phyloP scores from a whole-genome alignment of 768 basidiomycete species.

The Pleurotus ostreatus region DNA sequence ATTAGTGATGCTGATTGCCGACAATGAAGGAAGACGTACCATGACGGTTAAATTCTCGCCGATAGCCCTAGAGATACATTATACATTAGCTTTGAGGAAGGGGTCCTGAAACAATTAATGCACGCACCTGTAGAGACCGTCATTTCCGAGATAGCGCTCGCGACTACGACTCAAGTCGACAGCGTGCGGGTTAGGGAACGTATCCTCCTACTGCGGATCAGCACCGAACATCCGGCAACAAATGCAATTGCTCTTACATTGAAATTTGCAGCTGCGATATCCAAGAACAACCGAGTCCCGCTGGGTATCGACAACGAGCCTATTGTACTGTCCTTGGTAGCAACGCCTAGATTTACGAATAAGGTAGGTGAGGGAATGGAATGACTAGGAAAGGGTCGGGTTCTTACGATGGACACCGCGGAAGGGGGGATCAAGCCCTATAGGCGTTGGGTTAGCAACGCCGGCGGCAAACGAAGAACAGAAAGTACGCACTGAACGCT shows the following conservation, averaged over 20 bases:
- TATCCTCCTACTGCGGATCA: constrained; percentile 32
- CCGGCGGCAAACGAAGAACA: not conserved
- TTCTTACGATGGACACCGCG: constrained; percentile 61
- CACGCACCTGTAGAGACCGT: constrained; percentile 40
- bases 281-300: constrained; percentile 56
- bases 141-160: constrained; percentile 40
- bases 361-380: not conserved
- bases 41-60: constrained; percentile 49
- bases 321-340: constrained; percentile 40
- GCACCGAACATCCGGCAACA: not conserved
- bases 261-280: constrained; percentile 51
- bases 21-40: constrained; percentile 22
- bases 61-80: not conserved
- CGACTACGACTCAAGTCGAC: constrained; percentile 45
- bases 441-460: constrained; percentile 6
- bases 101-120: not conserved
- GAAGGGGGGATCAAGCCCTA: constrained; percentile 73
- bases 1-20: constrained; percentile 46
- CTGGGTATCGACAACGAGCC: constrained; percentile 38
- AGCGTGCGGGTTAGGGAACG: constrained; percentile 44
- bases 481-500: constrained; percentile 55
- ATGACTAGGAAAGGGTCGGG: not conserved
- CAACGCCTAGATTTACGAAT: constrained; percentile 32
- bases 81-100: not conserved
- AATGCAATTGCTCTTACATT: constrained; percentile 41